phyloP scores from a whole-genome alignment of 1,284 basidiomycete species.

The Leccinum angustisporum region DNA sequence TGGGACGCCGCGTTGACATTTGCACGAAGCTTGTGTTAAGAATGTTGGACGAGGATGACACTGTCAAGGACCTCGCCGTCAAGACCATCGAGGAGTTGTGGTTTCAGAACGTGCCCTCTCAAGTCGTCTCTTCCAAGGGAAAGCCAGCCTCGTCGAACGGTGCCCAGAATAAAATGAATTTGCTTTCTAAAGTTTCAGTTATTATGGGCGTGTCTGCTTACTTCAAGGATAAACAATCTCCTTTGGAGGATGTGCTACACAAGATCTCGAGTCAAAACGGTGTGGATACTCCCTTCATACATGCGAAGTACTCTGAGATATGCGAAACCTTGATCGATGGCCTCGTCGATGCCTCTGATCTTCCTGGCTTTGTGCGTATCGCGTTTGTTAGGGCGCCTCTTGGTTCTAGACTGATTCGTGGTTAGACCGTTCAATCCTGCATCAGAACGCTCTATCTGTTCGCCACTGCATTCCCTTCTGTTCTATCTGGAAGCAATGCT shows the following conservation, averaged over 20 bases:
- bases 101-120: constrained; percentile 53
- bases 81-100: constrained; percentile 89
- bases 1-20: constrained; percentile 72
- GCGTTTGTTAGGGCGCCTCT: background rate
- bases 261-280: constrained; percentile 52
- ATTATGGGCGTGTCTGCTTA: constrained; percentile 84
- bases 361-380: constrained; percentile 71
- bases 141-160: constrained; percentile 32
- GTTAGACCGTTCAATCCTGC: constrained; percentile 75
- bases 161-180: constrained; percentile 47
- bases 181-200: constrained; percentile 66
- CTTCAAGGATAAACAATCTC: constrained; percentile 80
- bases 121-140: constrained; percentile 38
- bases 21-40: constrained; percentile 81
- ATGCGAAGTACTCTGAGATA: constrained; percentile 69
- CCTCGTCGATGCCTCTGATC: constrained; percentile 80
- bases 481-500: constrained; percentile 80
- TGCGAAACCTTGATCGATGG: constrained; percentile 85
- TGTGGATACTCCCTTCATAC: constrained; percentile 46
- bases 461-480: constrained; percentile 73
- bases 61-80: constrained; percentile 87
- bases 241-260: constrained; percentile 82
- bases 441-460: constrained; percentile 85
- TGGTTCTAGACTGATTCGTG: background rate
- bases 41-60: constrained; percentile 90